Base-by-base conservation (phyloP, 768 basidiomycete genomes). In the Serendipita vermifera region DNA sequence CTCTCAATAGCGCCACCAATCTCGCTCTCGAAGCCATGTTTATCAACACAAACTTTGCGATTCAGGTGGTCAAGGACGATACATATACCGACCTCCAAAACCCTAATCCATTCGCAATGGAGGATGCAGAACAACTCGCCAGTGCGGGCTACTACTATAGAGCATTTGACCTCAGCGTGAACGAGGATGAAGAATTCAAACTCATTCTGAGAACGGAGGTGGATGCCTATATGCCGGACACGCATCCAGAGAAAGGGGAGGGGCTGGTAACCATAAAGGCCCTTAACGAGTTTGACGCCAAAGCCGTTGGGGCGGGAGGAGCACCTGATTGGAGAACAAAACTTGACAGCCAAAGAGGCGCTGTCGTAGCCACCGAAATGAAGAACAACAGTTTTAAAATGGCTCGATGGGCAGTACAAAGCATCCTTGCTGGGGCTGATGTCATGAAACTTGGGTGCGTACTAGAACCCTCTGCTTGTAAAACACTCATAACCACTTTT, bases 271-370 rank as follows among this genome's bases (percentile, higher is more conserved):
- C 91, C 22, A 84, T 98, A 67, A 88, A 92, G 57, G 91, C 96
- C 4, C 72, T 99, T 60, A 98, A 98, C 67, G 96, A 99, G 69
- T 98, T 96, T 69, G 94, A 98, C 69, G 78, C 91, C 22, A 80
- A 90, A 54, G 78, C 91, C 2, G 80, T 81, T 61, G 93, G 94
- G 22, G 83, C 87, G 0, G 94, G 92, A 26, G 91, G 92, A 48
- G 92, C 94, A 15, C 88, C 92, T n/a, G 96, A 99, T 69, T 99
- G 96, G 96, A 81, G 93, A 32, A 79, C 87, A n/a, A 94, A 94
- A 71, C 73, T 99, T 38, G 96, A 99, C 70, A 83, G 87, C 3
- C 92, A 97, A 70, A 81, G 92, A 40, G 96, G 96, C 60, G 96
- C 96, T 2, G 94, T 99, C 38, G 92, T 98, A 58, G 91, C 96